Evolutionary conservation across 306 rosid species (phyloP).

Genomic region (Malus asiatica): DNA sequence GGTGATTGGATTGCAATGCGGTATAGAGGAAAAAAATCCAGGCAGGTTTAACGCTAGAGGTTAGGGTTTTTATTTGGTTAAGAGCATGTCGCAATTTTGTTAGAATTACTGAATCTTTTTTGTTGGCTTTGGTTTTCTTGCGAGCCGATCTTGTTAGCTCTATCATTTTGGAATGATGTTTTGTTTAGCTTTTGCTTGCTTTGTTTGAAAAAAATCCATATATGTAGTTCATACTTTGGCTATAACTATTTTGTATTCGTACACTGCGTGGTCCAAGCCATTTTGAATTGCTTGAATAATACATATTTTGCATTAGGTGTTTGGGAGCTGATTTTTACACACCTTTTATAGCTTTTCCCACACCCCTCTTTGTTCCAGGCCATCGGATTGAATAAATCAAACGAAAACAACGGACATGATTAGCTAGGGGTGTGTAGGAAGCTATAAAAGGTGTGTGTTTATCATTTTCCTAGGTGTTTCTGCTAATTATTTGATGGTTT

Average conservation of each 20-base stretch:
- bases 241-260: conserved; percentile 11
- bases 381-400: no score
- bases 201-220: conserved; percentile 24
- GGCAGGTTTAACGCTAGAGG: conserved; percentile 36
- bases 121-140: conserved; percentile 31
- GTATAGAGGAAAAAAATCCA: not conserved
- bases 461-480: not conserved
- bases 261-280: not conserved
- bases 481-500: not conserved
- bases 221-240: conserved; percentile 20
- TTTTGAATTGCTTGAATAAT: conserved; percentile 1
- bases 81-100: conserved; percentile 61
- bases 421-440: no score
- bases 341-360: no score
- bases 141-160: conserved; percentile 40
- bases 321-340: no score
- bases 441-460: no score
- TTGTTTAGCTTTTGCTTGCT: conserved; percentile 4
- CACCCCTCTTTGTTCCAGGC: no score
- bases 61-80: conserved; percentile 30
- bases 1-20: conserved; percentile 26
- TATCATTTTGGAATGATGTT: conserved; percentile 31
- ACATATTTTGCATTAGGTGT: not conserved
- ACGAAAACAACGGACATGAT: no score
- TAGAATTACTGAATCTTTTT: conserved; percentile 25